A percentile compares a stretch with the other conserved stretches of the same genome.
Evolutionary conservation across 2,329 filamentous ascomycete species (phyloP).

Genomic region (Exophiala bonariae): DNA sequence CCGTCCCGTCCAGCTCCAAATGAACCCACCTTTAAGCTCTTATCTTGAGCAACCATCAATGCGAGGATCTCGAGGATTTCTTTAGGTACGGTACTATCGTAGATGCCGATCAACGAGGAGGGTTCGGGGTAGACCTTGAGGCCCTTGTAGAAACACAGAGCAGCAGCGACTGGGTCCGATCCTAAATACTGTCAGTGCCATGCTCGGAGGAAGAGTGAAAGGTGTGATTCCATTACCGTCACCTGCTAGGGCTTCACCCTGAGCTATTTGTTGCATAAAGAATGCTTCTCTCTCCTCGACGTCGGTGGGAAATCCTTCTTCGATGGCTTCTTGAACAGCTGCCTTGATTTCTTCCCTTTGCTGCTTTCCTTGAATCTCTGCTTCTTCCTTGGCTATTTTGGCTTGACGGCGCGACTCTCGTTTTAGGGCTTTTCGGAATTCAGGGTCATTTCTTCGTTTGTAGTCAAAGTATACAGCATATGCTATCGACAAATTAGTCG

Average conservation of each 20-base stretch:
- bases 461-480: conserved; percentile 69
- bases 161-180: conserved; percentile 67
- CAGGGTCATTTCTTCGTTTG: conserved; percentile 62
- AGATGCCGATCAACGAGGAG: conserved; percentile 89
- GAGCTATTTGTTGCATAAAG: conserved; percentile 93
- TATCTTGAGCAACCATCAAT: conserved; percentile 95
- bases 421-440: conserved; percentile 61
- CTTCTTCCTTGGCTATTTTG: conserved; percentile 48
- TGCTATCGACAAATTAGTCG: conserved; percentile 39
- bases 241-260: conserved; percentile 78
- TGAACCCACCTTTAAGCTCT: conserved; percentile 62
- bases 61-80: conserved; percentile 94
- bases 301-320: conserved; percentile 86
- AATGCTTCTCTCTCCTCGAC: conserved; percentile 92
- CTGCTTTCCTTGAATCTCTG: conserved; percentile 45
- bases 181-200: conserved; percentile 31
- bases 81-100: conserved; percentile 98
- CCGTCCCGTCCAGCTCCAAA: conserved; percentile 26
- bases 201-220: no score
- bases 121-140: conserved; percentile 97
- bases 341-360: conserved; percentile 68
- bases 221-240: conserved; percentile 62
- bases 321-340: conserved; percentile 77
- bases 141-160: conserved; percentile 95
- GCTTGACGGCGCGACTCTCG: conserved; percentile 49